A percentile compares a stretch with the other conserved stretches of the same genome.
Evolutionary conservation across 2,329 filamentous ascomycete species (phyloP).

Genomic region (Colletotrichum sp.): DNA sequence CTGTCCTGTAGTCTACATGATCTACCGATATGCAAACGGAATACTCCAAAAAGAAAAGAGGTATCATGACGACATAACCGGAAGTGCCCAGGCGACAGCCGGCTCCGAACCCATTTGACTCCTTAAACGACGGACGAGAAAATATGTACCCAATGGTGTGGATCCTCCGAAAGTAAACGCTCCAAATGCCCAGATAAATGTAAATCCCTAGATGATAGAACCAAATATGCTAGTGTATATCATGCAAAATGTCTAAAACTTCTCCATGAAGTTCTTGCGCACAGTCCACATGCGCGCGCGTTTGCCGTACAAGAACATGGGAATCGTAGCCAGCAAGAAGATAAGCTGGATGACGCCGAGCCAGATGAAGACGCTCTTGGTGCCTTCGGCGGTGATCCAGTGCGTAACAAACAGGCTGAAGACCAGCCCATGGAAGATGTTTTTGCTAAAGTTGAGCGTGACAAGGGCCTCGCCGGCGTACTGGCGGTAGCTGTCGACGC

Average conservation of each 20-base stretch:
- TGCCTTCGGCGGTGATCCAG: conserved; percentile 79
- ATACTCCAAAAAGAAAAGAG: background rate
- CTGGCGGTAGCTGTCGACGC: conserved; percentile 89
- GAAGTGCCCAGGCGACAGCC: background rate
- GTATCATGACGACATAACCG: background rate
- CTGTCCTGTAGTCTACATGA: background rate
- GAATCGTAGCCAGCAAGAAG: conserved; percentile 76
- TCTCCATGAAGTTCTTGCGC: conserved; percentile 84
- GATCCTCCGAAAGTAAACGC: background rate
- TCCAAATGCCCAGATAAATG: background rate
- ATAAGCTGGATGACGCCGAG: conserved; percentile 86
- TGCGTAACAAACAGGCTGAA: conserved; percentile 87
- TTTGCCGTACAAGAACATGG: conserved; percentile 96
- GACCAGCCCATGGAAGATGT: conserved; percentile 87
- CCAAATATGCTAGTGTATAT: background rate
- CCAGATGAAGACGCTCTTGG: conserved; percentile 79
- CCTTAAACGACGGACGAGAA: background rate
- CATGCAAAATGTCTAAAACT: conserved; percentile 43
- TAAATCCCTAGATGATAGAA: background rate
- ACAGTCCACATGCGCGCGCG: conserved; percentile 93
- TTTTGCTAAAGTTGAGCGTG: conserved; percentile 94
- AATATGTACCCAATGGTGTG: background rate
- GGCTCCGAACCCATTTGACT: background rate
- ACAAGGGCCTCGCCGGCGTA: conserved; percentile 95
- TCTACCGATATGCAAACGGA: background rate